These are phyloP conservation scores for Amaranthus hypochondriacus DNA, from an alignment of 148 eudicot species.

Conservation along the genomic window DNA sequence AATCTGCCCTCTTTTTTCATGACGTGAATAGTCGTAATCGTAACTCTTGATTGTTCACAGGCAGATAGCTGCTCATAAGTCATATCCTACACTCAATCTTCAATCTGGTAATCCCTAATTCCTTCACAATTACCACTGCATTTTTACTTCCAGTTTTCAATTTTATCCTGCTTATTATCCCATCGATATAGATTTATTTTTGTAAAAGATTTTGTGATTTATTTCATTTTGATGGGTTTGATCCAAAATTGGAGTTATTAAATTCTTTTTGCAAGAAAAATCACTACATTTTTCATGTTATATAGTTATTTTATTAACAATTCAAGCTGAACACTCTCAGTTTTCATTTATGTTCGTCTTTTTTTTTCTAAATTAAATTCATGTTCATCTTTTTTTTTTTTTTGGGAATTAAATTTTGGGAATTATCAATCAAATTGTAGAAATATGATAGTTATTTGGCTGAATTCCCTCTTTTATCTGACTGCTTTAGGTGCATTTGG, in stretches of 20 bases:
- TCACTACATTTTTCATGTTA: not conserved
- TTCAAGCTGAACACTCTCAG: conserved; percentile 9
- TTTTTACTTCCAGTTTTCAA: not conserved
- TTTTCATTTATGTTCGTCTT: not conserved
- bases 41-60: not conserved
- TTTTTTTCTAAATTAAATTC: not conserved
- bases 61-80: not conserved
- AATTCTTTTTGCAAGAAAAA: not conserved
- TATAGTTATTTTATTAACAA: not conserved
- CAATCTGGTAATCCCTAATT: conserved; percentile 9
- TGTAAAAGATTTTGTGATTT: not conserved
- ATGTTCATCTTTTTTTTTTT: not conserved
- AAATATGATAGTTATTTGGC: no score
- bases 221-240: not conserved
- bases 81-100: not conserved
- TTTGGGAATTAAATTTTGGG: not conserved
- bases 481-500: no score
- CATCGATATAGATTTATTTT: no score
- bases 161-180: not conserved
- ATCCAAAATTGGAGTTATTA: not conserved
- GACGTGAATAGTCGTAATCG: no score
- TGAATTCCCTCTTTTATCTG: no score
- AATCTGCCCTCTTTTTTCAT: no score
- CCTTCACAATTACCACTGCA: not conserved
- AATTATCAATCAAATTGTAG: no score